Percentiles rank a stretch among this genome's conserved stretches.
Evolutionary conservation across 345 rosid species (phyloP).

Genomic region (Geranium rotundifolium): DNA sequence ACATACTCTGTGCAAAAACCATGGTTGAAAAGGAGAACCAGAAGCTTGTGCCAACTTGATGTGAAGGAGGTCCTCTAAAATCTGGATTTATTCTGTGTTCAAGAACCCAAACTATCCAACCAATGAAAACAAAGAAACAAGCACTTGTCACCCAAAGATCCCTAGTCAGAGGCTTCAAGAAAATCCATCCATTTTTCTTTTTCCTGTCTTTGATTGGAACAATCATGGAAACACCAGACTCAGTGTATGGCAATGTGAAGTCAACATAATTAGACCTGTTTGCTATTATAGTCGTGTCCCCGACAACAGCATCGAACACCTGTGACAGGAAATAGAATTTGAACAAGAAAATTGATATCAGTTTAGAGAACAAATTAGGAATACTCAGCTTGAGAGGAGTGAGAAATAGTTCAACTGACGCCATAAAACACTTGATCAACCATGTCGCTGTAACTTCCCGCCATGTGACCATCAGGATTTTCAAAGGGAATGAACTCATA

Average conservation of each 20-base stretch:
- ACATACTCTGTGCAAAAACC: constrained; percentile 32
- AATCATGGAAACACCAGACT: constrained; percentile 61
- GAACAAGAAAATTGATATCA: neutral
- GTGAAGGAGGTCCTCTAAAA: constrained; percentile 34
- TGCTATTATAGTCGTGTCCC: constrained; percentile 46
- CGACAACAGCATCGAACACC: constrained; percentile 47
- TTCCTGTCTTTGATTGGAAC: constrained; percentile 34
- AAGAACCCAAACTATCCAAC: constrained; percentile 56
- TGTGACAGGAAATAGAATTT: constrained; percentile 5
- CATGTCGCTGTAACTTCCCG: constrained; percentile 10
- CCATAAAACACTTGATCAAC: constrained; percentile 25
- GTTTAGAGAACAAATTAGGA: no score
- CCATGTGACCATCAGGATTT: neutral
- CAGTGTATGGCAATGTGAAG: constrained; percentile 57
- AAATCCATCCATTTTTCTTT: constrained; percentile 45
- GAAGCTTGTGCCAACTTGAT: constrained; percentile 42
- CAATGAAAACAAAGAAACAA: constrained; percentile 44
- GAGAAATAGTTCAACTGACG: constrained; percentile 17
- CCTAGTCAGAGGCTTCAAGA: constrained; percentile 52
- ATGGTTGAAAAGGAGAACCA: constrained; percentile 76
- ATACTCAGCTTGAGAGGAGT: neutral
- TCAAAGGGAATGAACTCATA: constrained; percentile 8
- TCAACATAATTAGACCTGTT: constrained; percentile 41
- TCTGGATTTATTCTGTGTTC: constrained; percentile 59
- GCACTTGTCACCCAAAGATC: constrained; percentile 51